Evolutionary conservation across 2,329 filamentous ascomycete genomes (phyloP), one percentile per base, ranked within the genome.

Genomic region (Penicillium glabrum): DNA sequence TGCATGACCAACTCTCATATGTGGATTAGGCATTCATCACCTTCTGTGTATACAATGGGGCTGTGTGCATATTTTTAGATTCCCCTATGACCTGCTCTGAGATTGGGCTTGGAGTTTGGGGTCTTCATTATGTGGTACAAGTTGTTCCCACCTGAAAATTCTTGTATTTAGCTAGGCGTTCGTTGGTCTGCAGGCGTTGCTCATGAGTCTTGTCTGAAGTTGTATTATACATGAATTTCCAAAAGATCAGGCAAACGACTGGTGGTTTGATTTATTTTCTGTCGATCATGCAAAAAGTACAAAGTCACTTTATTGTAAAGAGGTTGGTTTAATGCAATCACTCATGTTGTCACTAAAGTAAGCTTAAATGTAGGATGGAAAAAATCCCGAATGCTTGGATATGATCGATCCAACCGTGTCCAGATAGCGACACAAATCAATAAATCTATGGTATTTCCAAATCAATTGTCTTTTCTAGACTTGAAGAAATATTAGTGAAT

Each of bases 1-100:
- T 59, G 44, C 14, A 26, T 11, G 56, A 59, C 24, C 35, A 59
- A 8, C 53, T 59, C 9, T 49, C 44, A 5, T 59, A 31, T 39
- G 29, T 49, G 23, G 56, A 53, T 33, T 59, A 27, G 39, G 39
- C 19, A 14, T 41, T 8, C 39, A 21, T 23, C 19, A 23, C 19
- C 23, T 14, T 10, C 11, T 13, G 19, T 14, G n/a, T 3, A 13
- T 23, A 23, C 19, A 23, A 41, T 6, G 11, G 19, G 39, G 19
- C 3, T 13, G 13, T n/a, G n/a, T 39, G 5, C 39, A 19, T 39
- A 10, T 39, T 9, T 39, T 2, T 19, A 39, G 35, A 19, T 39
- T 39, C 2, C 14, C 29, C 29, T 31, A 14, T 14, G 29, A 31
- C 11, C 29, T 5, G 5, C 19, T 3, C 7, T 10, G 8, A 1